Percentiles rank a stretch among this genome's conserved stretches.
These are phyloP conservation scores for Mycena venus DNA, from an alignment of 768 basidiomycete genomes.

Conservation along the genomic window DNA sequence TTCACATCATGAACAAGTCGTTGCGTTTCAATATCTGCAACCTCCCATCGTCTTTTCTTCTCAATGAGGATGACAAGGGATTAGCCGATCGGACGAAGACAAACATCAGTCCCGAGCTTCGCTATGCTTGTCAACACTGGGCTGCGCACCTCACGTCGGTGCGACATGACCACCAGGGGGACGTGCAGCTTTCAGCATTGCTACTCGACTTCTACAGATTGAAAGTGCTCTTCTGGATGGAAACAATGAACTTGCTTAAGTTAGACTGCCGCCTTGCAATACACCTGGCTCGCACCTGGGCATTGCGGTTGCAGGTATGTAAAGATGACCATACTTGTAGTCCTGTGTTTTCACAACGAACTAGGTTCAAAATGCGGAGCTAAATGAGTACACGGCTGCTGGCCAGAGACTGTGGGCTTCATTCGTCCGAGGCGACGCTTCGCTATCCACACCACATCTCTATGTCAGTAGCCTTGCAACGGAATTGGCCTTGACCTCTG, in stretches of 20 bases:
- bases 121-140: conserved; percentile 20
- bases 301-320: too few species aligned
- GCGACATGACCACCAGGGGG: not conserved
- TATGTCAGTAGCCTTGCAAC: conserved; percentile 4
- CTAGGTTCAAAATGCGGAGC: not conserved
- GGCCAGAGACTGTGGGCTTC: conserved; percentile 3
- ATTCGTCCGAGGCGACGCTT: not conserved
- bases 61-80: not conserved
- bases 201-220: not conserved
- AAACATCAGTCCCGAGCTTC: not conserved
- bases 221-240: conserved; percentile 24
- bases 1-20: conserved; percentile 8
- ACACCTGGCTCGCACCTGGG: not conserved
- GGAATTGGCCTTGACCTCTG: not conserved
- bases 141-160: conserved; percentile 2
- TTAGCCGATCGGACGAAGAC: not conserved
- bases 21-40: conserved; percentile 16
- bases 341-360: not conserved
- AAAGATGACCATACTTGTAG: too few species aligned
- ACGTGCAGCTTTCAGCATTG: not conserved
- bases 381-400: not conserved
- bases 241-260: conserved; percentile 5
- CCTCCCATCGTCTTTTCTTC: not conserved
- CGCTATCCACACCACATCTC: conserved; percentile 5
- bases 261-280: not conserved